These are phyloP conservation scores for Ophiostoma piceae DNA, from an alignment of 2,329 filamentous ascomycete genomes.

Conservation along the genomic window DNA sequence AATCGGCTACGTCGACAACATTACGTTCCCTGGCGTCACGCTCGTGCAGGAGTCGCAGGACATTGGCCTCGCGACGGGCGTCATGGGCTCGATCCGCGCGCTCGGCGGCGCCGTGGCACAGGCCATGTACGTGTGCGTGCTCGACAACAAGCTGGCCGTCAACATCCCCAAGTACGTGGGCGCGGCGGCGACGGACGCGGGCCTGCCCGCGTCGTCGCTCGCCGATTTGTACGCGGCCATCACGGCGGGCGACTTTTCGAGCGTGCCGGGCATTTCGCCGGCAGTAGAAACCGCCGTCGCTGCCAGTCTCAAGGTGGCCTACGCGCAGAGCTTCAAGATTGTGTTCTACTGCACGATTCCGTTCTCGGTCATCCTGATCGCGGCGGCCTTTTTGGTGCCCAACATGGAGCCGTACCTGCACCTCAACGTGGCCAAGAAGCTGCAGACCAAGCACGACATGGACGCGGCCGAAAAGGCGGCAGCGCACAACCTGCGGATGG, in stretches of 20 bases:
- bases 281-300: slow-evolving; percentile 35
- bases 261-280: slow-evolving; percentile 22
- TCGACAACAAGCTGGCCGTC: slow-evolving; percentile 35
- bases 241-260: not conserved
- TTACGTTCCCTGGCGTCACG: slow-evolving; percentile 41
- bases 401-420: slow-evolving; percentile 42
- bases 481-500: slow-evolving; percentile 7
- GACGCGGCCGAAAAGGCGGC: slow-evolving; percentile 7
- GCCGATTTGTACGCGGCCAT: not conserved
- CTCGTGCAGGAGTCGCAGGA: slow-evolving; percentile 39
- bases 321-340: slow-evolving; percentile 40
- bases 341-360: slow-evolving; percentile 41
- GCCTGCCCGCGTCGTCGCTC: not conserved
- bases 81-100: slow-evolving; percentile 43
- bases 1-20: slow-evolving; percentile 37
- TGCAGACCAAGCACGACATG: slow-evolving; percentile 32
- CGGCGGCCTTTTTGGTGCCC: slow-evolving; percentile 37
- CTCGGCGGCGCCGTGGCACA: slow-evolving; percentile 38
- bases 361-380: slow-evolving; percentile 38
- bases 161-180: slow-evolving; percentile 35
- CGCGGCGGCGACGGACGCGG: not conserved
- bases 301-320: slow-evolving; percentile 38
- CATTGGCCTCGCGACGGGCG: slow-evolving; percentile 36
- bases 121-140: slow-evolving; percentile 37
- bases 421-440: slow-evolving; percentile 41